Percentiles rank a stretch among this genome's conserved stretches.
Evolutionary conservation across 2,329 filamentous ascomycete species (phyloP).

Genomic region (Fusarium pseudograminearum): DNA sequence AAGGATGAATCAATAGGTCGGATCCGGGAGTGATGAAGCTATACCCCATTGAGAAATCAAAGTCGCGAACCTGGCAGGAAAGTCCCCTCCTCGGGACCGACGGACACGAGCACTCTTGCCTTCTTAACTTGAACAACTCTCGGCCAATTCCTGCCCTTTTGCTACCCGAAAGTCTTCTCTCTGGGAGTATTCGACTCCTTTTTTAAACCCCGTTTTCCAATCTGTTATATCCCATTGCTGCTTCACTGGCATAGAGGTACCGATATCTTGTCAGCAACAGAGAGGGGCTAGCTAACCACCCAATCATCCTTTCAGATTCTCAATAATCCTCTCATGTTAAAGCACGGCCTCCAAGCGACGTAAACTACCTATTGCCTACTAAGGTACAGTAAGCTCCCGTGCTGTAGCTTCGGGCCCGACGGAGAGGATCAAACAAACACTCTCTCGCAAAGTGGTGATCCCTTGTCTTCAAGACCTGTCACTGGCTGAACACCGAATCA

Average conservation of each 20-base stretch:
- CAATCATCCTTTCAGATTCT: neutral
- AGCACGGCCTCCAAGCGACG: constrained; percentile 25
- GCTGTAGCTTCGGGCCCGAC: constrained; percentile 30
- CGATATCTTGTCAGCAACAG: neutral
- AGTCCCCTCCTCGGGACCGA: constrained; percentile 44
- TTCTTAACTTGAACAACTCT: constrained; percentile 14
- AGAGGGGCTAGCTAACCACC: constrained; percentile 7
- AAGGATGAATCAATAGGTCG: constrained; percentile 26
- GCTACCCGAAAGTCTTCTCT: constrained; percentile 13
- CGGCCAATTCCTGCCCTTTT: constrained; percentile 9
- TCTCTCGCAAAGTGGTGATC: neutral
- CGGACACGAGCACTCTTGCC: constrained; percentile 31
- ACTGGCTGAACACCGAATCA: constrained; percentile 18
- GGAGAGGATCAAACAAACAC: constrained; percentile 30
- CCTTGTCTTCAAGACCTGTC: constrained; percentile 13
- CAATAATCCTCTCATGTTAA: constrained; percentile 5
- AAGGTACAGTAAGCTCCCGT: constrained; percentile 9
- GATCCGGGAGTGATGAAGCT: constrained; percentile 40
- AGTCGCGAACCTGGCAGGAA: constrained; percentile 9
- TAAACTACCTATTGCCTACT: neutral
- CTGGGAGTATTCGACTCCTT: neutral
- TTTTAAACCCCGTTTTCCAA: neutral
- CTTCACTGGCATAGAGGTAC: neutral
- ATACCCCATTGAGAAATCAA: constrained; percentile 35
- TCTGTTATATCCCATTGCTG: neutral